These are phyloP conservation scores for Coniochaeta pulveracea DNA, from an alignment of 2,329 filamentous ascomycete species.

Conservation along the genomic window DNA sequence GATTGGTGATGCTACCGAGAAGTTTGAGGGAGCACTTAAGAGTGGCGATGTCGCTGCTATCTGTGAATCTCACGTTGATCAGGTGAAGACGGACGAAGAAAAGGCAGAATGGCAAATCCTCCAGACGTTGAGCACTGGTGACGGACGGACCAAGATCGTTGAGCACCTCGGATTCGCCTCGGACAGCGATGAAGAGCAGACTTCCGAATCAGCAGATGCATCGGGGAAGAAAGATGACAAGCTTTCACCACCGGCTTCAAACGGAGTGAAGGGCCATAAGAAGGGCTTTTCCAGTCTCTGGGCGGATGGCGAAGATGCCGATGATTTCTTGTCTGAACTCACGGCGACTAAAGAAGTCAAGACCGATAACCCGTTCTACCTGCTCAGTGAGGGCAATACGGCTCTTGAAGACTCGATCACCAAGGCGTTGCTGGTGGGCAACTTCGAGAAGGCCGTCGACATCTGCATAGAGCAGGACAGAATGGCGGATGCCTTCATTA, in stretches of 20 bases:
- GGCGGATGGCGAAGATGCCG: conserved; percentile 58
- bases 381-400: conserved; percentile 76
- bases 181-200: conserved; percentile 26
- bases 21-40: conserved; percentile 74
- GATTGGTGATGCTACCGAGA: conserved; percentile 72
- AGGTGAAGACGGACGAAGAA: conserved; percentile 76
- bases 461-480: conserved; percentile 81
- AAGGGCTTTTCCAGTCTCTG: conserved; percentile 69
- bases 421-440: conserved; percentile 74
- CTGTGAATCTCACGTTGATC: conserved; percentile 66
- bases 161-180: conserved; percentile 83
- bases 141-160: conserved; percentile 75
- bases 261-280: conserved; percentile 34
- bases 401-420: conserved; percentile 80
- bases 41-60: conserved; percentile 67
- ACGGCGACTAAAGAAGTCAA: conserved; percentile 83
- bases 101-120: conserved; percentile 95
- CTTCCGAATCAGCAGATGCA: conserved; percentile 7
- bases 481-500: conserved; percentile 93
- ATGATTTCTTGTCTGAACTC: conserved; percentile 78
- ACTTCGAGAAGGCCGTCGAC: conserved; percentile 83
- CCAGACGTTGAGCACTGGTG: conserved; percentile 73
- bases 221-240: conserved; percentile 13
- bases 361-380: conserved; percentile 87
- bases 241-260: conserved; percentile 18